Base-by-base conservation (phyloP, 106 monocot species). In the Vanilla planifolia region DNA sequence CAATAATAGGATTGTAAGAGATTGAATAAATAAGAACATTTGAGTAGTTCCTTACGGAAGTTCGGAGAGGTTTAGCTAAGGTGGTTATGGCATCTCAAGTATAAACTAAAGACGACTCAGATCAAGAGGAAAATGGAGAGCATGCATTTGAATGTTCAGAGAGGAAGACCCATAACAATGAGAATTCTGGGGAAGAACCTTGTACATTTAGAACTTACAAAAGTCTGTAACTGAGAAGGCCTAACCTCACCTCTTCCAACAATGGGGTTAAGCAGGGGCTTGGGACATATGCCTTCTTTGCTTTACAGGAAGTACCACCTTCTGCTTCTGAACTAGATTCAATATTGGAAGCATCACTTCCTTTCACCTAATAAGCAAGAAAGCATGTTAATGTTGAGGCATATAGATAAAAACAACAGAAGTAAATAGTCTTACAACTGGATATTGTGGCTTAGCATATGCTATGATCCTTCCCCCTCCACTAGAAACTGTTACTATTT, bases 321-420 rank as follows among this genome's bases (percentile, higher is more conserved):
- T 79, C 79, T 52, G 61, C 72, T 71, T 84, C 84, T 55, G 84
- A 84, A 22, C 75, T 75, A 75, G 84, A 84, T 48, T 79, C 73
- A 37, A 56, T 48, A 32, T 67, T 73, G 15, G 78, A 79, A 27
- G 68, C 69, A 68, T 79, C 78, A 63, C 79, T 68, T 34, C 71
- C 76, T 60, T 75, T 83, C 43, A 62, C 36, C 84, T 79, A 51
- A 33, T 27, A 43, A 56, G 5, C 4, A 48, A 62, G n/a, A 72
- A 17, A 52, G 62, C 40, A 33, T 33, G 10, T 11, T 33, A 55
- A 4, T 27, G 23, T 16, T 10, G 33, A 36, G 17, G 25, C 0
- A 50, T 20, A 35, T 36, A 41, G 5, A 9, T 40, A 24, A 0
- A 59, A 53, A 63, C 21, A 30, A 46, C 28, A 48, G 13, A 26